A percentile compares a stretch with the other conserved stretches of the same genome.
Conservation (phyloP, 2,329 filamentous ascomycete species). For the Fusarium sarcochroum region DNA sequence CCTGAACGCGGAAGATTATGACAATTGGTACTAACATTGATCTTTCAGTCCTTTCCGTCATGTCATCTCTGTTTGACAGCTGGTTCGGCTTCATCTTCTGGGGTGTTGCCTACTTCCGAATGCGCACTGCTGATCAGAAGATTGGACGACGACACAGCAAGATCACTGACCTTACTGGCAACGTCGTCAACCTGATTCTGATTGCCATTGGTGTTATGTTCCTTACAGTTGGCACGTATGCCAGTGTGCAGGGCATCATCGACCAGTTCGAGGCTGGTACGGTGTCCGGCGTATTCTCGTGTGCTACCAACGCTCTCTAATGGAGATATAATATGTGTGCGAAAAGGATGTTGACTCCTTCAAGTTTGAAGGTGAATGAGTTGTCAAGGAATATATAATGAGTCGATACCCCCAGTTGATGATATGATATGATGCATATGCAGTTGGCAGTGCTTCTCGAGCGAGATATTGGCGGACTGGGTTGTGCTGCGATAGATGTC, state of each 20-base stretch:
- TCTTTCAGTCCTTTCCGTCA: slow-evolving; percentile 72
- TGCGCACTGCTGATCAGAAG: slow-evolving; percentile 74
- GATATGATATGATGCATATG: background rate
- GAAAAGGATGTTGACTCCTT: background rate
- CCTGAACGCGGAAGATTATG: background rate
- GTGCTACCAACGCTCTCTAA: slow-evolving; percentile 76
- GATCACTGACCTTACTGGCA: slow-evolving; percentile 66
- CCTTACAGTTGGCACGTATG: slow-evolving; percentile 85
- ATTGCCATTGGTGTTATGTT: slow-evolving; percentile 85
- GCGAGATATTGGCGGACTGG: background rate
- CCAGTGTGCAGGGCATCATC: slow-evolving; percentile 80
- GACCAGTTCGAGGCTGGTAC: slow-evolving; percentile 75
- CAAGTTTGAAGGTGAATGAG: background rate
- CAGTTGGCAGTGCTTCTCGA: slow-evolving; percentile 5
- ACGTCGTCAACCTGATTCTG: slow-evolving; percentile 79
- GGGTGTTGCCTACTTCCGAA: slow-evolving; percentile 84
- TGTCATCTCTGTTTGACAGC: slow-evolving; percentile 92
- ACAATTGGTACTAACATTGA: slow-evolving; percentile 17
- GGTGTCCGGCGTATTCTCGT: slow-evolving; percentile 82
- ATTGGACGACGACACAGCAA: slow-evolving; percentile 66
- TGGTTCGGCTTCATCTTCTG: slow-evolving; percentile 98
- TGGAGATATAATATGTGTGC: background rate
- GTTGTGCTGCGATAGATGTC: background rate
- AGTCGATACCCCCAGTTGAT: slow-evolving; percentile 25
- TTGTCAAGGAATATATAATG: slow-evolving; percentile 7